Base-by-base conservation (phyloP, 106 monocot species). In the Agapanthus africanus region DNA sequence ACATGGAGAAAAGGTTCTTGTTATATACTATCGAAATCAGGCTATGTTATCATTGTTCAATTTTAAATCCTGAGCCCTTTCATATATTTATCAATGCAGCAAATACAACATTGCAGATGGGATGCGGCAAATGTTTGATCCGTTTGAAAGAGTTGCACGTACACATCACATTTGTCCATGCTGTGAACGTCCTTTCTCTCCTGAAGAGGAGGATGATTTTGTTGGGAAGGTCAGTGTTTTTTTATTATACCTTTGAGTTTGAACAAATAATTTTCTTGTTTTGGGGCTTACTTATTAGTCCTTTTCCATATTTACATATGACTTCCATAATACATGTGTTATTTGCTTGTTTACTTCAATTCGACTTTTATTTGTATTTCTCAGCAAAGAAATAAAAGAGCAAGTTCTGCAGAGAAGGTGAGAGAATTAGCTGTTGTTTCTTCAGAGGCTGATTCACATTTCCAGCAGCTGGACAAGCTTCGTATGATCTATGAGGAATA, bases 61-160 rank as follows among this genome's bases (percentile, higher is more conserved):
- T 51, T 57, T 21, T 34, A 26, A 32, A 37, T 57, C 18, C 42
- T 31, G 32, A 67, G 34, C 2, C 1, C 50, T 38, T 39, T 4
- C 26, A n/a, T 33, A 23, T 25, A 25, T 54, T 34, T 31, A 44
- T 56, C 2, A 18, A 40, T 82, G 65, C 84, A 93, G 97, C 77
- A 93, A 93, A 75, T 90, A 83, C 59, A 99, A 83, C 64, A 90
- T 87, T 59, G 97, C 90, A n/a, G 87, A 99, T 81, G 97, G 97
- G 37, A 99, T 99, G 92, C 70, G 92, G 14, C 84, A 99, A 77
- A 93, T 99, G 97, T 93, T 90, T 83, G 97, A 92, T 60, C 97
- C 97, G 51, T 99, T 99, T 85, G 97, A 99, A 78, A 80, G 83
- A 71, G 84, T 99, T 70, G 97, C 97, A 49, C 89, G 97, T 70